Base-by-base conservation (phyloP, 1,139 yeast species). In the Saccharomyces uvarum region DNA sequence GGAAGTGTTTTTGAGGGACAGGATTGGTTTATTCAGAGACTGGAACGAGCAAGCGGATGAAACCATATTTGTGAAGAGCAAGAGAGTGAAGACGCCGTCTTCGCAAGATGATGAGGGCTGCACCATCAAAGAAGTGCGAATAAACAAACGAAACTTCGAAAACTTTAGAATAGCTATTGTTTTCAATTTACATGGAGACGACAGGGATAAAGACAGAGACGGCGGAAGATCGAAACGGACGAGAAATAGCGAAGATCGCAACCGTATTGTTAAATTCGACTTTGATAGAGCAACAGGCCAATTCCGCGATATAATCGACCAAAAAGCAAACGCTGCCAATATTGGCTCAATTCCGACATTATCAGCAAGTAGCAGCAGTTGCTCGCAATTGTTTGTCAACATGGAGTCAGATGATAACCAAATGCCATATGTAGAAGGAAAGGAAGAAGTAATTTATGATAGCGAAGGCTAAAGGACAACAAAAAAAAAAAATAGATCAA, bases 1-100 rank as follows among this genome's bases (percentile, higher is more conserved):
- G 73, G 68, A 68, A 53, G 62, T 63, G 16, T 66, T 68, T 50
- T 48, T 69, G 1, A 61, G 59, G 42, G 50, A 56, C 21, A 56
- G 69, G 41, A 59, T 69, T 2, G 70, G 70, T 3, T 24, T 69
- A 13, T 67, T 66, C 49, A 65, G 70, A 64, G 64, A 61, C 47
- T 66, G 69, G 67, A 38, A 38, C 5, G 44, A 38, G n/a, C 44
- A 38, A 16, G 44, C 11, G 26, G 44, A 38, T 4, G 44, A 38
- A 38, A 38, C 44, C 1, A 19, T 38, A 19, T 38, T 38, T 19
- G 44, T 38, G n/a, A 38, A 38, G 11, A 38, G 44, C 24, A 38
- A 38, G 56, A 55, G 16, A 11, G 49, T 6, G 47, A 48, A 28
- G 55, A 41, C 19, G 51, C 46, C 14, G 47, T 38, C 44, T 9